Base-by-base conservation (phyloP, 1,139 yeast genomes). In the Yueomyces sp. region DNA sequence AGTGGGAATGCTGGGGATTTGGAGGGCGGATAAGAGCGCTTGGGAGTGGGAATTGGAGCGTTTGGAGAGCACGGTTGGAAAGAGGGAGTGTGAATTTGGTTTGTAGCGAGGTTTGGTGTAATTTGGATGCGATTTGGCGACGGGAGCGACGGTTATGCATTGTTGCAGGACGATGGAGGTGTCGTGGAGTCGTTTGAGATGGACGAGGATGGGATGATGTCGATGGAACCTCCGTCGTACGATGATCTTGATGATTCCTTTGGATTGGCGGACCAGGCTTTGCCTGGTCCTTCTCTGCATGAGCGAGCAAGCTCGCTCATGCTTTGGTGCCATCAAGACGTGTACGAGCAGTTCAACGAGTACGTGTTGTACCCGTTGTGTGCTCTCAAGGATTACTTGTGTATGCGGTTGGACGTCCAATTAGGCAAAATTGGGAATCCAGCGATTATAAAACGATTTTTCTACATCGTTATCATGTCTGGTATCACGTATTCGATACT, bases 381-480 rank as follows among this genome's bases (percentile, higher is more conserved):
- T 3, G 52, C 50, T 34, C 4, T 57, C 3, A 42, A 55, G 36
- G 53, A 55, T 44, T 52, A 60, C 45, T 50, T 63, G 48, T 68
- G 58, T 4, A 60, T 65, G 39, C 69, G 69, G 40, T 68, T 77
- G 45, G 96, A 89, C 52, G 63, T 66, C 36, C 61, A 70, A 33
- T 63, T 89, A 19, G 69, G 79, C 35, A 74, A 75, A 50, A 53
- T 84, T 28, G 96, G 96, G 9, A 87, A 89, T 59, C 96, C 97
- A 1, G 64, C 89, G 44, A 84, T 91, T 42, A 78, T 87, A 34
- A 81, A 83, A 51, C 68, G 97, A 38, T 67, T 87, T 37, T 62
- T 84, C 6, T 86, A 85, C 53, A 82, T 89, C 28, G 58, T 79
- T 4, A 59, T 80, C 43, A 74, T 86, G 52, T 75, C 87, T 37